Conservation (phyloP, 495 filamentous ascomycete genomes). For the Astrocystis sublimbata region DNA sequence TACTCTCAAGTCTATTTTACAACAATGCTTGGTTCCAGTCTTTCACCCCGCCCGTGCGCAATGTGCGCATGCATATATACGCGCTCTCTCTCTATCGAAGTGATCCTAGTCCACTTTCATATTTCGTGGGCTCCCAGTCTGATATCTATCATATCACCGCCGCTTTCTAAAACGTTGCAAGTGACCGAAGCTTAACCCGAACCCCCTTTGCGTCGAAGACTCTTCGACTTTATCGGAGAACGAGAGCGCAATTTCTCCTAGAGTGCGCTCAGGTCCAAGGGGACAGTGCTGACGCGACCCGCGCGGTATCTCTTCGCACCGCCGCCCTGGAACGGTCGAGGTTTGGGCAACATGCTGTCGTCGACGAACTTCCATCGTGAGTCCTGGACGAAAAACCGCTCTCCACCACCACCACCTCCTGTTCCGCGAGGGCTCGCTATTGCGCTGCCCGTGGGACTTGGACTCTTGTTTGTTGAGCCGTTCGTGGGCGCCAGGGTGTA, state of each 20-base stretch:
- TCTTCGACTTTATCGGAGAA: conserved; percentile 6
- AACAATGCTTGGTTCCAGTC: conserved; percentile 4
- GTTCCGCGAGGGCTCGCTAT: conserved; percentile 33
- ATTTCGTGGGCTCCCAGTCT: neutral
- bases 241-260: conserved; percentile 24
- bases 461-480: conserved; percentile 35
- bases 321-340: conserved; percentile 72
- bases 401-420: conserved; percentile 45
- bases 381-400: conserved; percentile 69
- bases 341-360: conserved; percentile 80
- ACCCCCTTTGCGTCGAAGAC: neutral
- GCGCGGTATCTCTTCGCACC: conserved; percentile 75
- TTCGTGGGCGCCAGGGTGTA: conserved; percentile 67
- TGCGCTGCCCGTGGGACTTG: conserved; percentile 42
- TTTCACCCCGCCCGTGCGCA: neutral
- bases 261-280: conserved; percentile 70
- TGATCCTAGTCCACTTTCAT: neutral
- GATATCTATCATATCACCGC: too few species aligned
- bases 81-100: neutral
- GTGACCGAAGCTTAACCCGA: neutral
- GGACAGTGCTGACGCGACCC: conserved; percentile 90
- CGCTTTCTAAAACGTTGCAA: neutral
- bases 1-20: conserved; percentile 19
- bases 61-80: neutral
- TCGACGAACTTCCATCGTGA: conserved; percentile 81